Percentiles rank a stretch among this genome's conserved stretches.
These are phyloP conservation scores for Xerocomus potaroensis DNA, from an alignment of 768 basidiomycete species.

Conservation along the genomic window DNA sequence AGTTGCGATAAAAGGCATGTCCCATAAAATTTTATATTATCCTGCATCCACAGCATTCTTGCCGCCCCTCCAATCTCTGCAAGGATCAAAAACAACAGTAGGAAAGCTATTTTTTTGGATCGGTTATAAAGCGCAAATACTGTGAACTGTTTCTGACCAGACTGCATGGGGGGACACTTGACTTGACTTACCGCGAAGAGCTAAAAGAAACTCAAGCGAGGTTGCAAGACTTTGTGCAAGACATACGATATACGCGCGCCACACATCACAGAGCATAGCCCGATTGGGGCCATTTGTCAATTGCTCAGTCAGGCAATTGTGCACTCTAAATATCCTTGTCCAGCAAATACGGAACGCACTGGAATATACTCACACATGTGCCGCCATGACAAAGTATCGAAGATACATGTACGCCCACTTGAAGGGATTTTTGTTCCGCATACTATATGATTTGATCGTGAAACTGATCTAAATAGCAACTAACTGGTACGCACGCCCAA, in stretches of 20 bases:
- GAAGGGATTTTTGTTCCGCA: slow-evolving; percentile 15
- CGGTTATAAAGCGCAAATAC: slow-evolving; percentile 20
- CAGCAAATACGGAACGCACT: neutral
- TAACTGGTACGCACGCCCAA: slow-evolving; percentile 17
- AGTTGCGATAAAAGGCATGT: slow-evolving; percentile 8
- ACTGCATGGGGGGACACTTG: neutral
- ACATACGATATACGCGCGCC: slow-evolving; percentile 4
- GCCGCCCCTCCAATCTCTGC: neutral
- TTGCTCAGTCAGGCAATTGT: slow-evolving; percentile 9
- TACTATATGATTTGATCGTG: slow-evolving; percentile 13
- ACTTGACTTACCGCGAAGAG: slow-evolving; percentile 10
- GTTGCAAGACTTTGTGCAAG: slow-evolving; percentile 8
- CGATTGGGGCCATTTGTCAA: slow-evolving; percentile 13
- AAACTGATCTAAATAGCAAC: neutral
- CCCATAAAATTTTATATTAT: neutral
- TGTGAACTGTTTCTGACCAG: neutral
- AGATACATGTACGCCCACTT: slow-evolving; percentile 32
- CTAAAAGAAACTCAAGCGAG: slow-evolving; percentile 16
- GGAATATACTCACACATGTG: slow-evolving; percentile 16
- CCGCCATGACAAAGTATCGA: slow-evolving; percentile 21
- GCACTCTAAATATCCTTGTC: slow-evolving; percentile 3
- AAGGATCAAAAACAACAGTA: slow-evolving; percentile 5
- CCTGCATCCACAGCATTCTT: neutral
- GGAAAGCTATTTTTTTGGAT: slow-evolving; percentile 8
- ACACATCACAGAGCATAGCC: slow-evolving; percentile 3